Percentiles rank a stretch among this genome's conserved stretches.
Conservation (phyloP, 305 asterid genomes). For the Solanum aculeatissimum region DNA sequence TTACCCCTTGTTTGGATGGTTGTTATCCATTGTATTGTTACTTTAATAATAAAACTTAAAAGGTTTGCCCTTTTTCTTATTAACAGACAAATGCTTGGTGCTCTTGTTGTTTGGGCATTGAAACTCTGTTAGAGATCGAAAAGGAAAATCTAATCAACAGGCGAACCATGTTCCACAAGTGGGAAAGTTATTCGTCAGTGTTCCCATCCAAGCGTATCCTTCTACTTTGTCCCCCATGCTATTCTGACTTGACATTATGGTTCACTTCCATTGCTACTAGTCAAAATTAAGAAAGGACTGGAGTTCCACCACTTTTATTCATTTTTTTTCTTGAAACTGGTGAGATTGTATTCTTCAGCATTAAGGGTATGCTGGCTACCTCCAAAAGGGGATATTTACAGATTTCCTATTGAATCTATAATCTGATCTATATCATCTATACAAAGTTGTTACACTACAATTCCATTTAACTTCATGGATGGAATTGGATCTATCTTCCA, state of each 20-base stretch:
- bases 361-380: too few relatives aligned
- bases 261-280: background rate
- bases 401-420: too few relatives aligned
- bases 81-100: constrained; percentile 38
- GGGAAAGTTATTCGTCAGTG: constrained; percentile 36
- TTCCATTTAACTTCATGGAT: too few relatives aligned
- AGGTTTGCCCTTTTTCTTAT: constrained; percentile 5
- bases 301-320: background rate
- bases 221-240: constrained; percentile 6
- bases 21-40: too few relatives aligned
- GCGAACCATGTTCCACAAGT: constrained; percentile 42
- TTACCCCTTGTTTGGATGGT: background rate
- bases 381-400: too few relatives aligned
- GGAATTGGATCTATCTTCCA: too few relatives aligned
- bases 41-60: background rate
- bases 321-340: background rate
- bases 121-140: constrained; percentile 27
- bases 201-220: constrained; percentile 89
- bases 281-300: background rate
- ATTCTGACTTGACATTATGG: background rate
- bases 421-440: too few relatives aligned
- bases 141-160: constrained; percentile 48
- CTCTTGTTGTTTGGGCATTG: constrained; percentile 52
- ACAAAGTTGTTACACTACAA: too few relatives aligned
- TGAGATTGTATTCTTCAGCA: too few relatives aligned